Conservation (phyloP, 352 stramenopile species). For the Plasmopara halstedii region DNA sequence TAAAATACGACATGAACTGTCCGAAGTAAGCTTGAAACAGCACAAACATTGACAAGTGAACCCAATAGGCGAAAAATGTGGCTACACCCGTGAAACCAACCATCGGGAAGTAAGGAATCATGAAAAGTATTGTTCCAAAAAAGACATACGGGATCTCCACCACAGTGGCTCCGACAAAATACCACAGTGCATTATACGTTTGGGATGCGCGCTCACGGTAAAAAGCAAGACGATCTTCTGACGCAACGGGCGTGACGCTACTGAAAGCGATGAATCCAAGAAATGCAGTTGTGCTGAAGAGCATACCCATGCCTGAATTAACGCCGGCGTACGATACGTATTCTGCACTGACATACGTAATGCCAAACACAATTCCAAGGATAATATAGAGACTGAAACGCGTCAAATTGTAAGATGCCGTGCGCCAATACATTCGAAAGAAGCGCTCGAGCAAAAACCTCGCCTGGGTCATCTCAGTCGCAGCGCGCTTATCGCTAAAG, state of each 20-base stretch:
- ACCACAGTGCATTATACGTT: constrained; percentile 34
- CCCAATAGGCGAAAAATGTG: constrained; percentile 13
- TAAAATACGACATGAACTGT: constrained; percentile 21
- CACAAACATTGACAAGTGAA: constrained; percentile 11
- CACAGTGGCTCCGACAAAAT: constrained; percentile 11
- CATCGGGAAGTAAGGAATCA: constrained; percentile 12
- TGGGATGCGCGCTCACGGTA: constrained; percentile 77
- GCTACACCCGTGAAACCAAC: constrained; percentile 12
- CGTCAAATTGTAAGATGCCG: constrained; percentile 19
- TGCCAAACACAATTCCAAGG: constrained; percentile 18
- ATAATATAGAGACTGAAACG: constrained; percentile 20
- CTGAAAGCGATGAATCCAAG: constrained; percentile 60
- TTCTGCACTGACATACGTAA: constrained; percentile 14
- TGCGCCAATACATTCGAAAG: constrained; percentile 72
- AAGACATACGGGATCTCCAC: constrained; percentile 45
- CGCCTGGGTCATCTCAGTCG: constrained; percentile 15
- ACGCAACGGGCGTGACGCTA: constrained; percentile 51
- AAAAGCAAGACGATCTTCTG: constrained; percentile 72
- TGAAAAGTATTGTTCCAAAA: constrained; percentile 7
- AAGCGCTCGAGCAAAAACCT: constrained; percentile 41
- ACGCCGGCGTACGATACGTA: constrained; percentile 19
- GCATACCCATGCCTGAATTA: constrained; percentile 33
- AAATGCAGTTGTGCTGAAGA: constrained; percentile 70
- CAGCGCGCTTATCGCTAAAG: constrained; percentile 32
- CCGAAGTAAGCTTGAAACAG: constrained; percentile 19